These are phyloP conservation scores for Aspergillus ellipticus DNA, from an alignment of 495 filamentous ascomycete genomes.

Conservation along the genomic window DNA sequence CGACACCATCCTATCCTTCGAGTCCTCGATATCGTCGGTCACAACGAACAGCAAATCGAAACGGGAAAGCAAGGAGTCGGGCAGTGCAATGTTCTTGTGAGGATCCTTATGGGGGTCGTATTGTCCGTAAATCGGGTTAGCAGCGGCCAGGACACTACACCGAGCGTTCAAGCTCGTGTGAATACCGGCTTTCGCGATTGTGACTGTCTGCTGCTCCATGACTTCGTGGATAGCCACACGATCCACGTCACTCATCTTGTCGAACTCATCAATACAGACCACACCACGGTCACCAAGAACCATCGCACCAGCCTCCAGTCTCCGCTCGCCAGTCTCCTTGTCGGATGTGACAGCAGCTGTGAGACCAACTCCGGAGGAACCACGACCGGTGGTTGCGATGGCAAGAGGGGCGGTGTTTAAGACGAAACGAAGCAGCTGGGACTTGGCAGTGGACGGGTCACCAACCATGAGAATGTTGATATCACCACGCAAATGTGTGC, in stretches of 20 bases:
- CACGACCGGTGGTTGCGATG: constrained; percentile 95
- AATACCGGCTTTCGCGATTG: constrained; percentile 97
- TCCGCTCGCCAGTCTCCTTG: constrained; percentile 94
- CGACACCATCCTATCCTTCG: constrained; percentile 83
- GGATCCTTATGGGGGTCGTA: constrained; percentile 99
- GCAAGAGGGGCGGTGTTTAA: constrained; percentile 95
- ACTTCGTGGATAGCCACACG: constrained; percentile 99
- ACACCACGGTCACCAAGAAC: constrained; percentile 95
- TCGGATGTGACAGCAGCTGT: constrained; percentile 95
- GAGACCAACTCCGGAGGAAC: constrained; percentile 96
- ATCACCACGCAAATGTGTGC: constrained; percentile 94
- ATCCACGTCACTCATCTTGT: constrained; percentile 99
- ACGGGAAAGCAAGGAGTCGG: constrained; percentile 95
- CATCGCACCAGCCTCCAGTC: constrained; percentile 97
- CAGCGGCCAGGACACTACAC: constrained; percentile 94
- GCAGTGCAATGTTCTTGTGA: constrained; percentile 96
- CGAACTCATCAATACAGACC: constrained; percentile 99
- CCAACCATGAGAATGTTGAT: constrained; percentile 99
- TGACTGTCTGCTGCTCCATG: constrained; percentile 99
- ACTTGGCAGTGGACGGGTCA: constrained; percentile 98
- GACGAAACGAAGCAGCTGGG: constrained; percentile 94
- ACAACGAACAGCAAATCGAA: constrained; percentile 98
- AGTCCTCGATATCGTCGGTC: constrained; percentile 95
- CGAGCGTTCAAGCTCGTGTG: constrained; percentile 96
- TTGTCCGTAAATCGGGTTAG: constrained; percentile 97